Conservation (phyloP, 2,329 filamentous ascomycete species). For the Phyllosticta paracitricarpa region DNA sequence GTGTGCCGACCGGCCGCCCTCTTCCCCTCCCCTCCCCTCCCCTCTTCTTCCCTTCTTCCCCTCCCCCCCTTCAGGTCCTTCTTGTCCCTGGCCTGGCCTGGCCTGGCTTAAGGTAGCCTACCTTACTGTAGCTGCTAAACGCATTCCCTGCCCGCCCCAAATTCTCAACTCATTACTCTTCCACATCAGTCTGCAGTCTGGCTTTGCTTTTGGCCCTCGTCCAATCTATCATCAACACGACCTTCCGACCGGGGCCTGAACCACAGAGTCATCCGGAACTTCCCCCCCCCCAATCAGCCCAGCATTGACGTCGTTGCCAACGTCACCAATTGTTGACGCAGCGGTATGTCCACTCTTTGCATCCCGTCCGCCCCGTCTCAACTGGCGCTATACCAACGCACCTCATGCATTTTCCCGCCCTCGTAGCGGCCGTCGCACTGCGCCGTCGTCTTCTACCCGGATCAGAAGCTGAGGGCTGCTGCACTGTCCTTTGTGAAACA, state of each 20-base stretch:
- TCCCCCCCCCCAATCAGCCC: neutral
- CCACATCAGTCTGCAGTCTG: neutral
- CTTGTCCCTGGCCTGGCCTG: too few species aligned
- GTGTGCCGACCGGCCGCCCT: neutral
- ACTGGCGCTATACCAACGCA: neutral
- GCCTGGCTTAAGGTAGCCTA: too few species aligned
- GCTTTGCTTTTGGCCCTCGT: constrained; percentile 8
- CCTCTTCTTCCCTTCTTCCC: neutral
- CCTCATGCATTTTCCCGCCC: neutral
- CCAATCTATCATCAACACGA: constrained; percentile 10
- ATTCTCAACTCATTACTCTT: neutral
- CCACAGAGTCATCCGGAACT: neutral
- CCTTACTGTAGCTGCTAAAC: neutral
- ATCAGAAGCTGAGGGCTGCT: neutral
- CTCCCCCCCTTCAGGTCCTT: too few species aligned
- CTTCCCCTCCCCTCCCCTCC: neutral
- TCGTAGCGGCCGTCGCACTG: neutral
- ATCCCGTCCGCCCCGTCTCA: neutral
- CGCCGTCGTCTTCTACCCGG: neutral
- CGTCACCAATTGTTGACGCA: neutral
- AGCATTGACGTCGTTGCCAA: neutral
- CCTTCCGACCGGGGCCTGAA: constrained; percentile 3
- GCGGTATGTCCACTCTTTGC: neutral
- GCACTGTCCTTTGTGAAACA: neutral
- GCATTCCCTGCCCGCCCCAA: neutral